Conservation (phyloP, 2,329 filamentous ascomycete genomes). For the Nothomitra cinnamomea region DNA sequence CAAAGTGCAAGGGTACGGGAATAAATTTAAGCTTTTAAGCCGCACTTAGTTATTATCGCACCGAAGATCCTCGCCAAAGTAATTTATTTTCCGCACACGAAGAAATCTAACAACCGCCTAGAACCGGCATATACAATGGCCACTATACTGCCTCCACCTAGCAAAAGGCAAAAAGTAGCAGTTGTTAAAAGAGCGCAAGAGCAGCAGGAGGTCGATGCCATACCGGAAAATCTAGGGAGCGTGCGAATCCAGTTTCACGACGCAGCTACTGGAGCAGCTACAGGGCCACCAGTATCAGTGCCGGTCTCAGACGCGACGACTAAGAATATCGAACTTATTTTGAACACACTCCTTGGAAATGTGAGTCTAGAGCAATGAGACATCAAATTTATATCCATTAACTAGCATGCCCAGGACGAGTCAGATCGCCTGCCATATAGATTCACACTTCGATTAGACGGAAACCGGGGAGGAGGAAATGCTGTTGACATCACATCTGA, state of each 20-base stretch:
- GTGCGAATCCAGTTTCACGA: constrained; percentile 81
- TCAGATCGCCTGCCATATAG: constrained; percentile 48
- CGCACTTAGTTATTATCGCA: not conserved
- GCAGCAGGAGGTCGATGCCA: constrained; percentile 56
- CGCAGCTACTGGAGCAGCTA: constrained; percentile 50
- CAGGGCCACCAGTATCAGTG: constrained; percentile 54
- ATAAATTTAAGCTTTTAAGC: constrained; percentile 1
- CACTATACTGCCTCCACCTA: constrained; percentile 66
- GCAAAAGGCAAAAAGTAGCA: constrained; percentile 71
- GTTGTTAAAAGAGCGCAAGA: constrained; percentile 50
- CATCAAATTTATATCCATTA: constrained; percentile 5
- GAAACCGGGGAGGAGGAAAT: constrained; percentile 17
- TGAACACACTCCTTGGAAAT: constrained; percentile 71
- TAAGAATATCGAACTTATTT: constrained; percentile 71
- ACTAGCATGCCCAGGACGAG: constrained; percentile 29
- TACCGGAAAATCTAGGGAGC: constrained; percentile 53
- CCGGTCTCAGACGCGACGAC: constrained; percentile 72
- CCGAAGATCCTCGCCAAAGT: not conserved
- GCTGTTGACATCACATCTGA: constrained; percentile 29
- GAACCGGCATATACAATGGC: constrained; percentile 44
- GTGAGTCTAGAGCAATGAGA: constrained; percentile 26
- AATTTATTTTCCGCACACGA: not conserved
- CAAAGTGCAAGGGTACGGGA: not conserved
- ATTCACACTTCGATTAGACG: constrained; percentile 37
- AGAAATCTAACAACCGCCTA: not conserved